phyloP scores from a whole-genome alignment of 2,329 filamentous ascomycete species.

The Penicillium sp. region DNA sequence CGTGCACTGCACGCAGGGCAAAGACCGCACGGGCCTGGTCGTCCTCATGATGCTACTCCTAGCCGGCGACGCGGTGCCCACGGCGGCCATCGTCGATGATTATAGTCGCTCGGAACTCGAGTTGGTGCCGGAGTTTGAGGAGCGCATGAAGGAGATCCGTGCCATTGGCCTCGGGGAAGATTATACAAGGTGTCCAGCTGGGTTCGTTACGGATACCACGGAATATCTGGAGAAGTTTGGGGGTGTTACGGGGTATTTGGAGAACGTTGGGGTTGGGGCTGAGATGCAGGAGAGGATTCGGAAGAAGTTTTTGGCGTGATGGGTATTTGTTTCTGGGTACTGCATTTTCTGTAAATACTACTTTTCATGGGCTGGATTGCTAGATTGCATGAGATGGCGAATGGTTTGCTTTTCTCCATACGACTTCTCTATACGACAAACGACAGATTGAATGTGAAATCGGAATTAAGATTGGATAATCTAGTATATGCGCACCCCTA shows the following conservation, averaged over 20 bases:
- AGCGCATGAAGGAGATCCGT: conserved; percentile 67
- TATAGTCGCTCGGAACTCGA: conserved; percentile 68
- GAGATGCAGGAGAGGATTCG: conserved; percentile 45
- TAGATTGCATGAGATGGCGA: background rate
- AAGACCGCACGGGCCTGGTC: conserved; percentile 77
- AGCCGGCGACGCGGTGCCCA: conserved; percentile 53
- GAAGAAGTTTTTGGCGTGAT: conserved; percentile 27
- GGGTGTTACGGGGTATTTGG: conserved; percentile 67
- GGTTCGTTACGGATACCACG: conserved; percentile 64
- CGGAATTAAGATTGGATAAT: background rate
- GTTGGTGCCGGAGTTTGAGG: conserved; percentile 62
- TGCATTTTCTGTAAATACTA: conserved; percentile 1
- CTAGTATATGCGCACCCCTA: background rate
- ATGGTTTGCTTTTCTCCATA: background rate
- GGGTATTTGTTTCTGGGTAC: background rate
- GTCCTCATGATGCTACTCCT: conserved; percentile 69
- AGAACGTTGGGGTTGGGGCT: conserved; percentile 60
- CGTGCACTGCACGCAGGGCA: conserved; percentile 86
- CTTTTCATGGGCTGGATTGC: background rate
- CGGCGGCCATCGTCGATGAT: conserved; percentile 67
- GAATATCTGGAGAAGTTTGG: conserved; percentile 66
- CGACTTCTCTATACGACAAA: background rate
- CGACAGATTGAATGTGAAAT: background rate
- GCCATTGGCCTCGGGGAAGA: conserved; percentile 72
- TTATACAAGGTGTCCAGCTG: conserved; percentile 67